Conservation (phyloP, 305 asterid genomes). For the Striga hermonthica region DNA sequence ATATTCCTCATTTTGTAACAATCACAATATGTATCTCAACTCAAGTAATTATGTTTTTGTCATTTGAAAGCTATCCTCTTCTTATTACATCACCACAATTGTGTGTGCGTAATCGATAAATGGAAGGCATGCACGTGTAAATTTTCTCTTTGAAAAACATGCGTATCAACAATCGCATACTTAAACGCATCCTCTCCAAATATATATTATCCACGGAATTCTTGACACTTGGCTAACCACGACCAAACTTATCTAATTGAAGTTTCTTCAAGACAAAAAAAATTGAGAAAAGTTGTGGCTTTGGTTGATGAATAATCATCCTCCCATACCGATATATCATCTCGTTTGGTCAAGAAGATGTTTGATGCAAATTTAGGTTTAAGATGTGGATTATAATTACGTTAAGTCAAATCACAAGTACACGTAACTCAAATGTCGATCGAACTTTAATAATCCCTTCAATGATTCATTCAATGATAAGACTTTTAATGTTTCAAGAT, state of each 20-base stretch:
- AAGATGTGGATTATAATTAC: constrained; percentile 4
- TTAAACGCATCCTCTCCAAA: constrained; percentile 14
- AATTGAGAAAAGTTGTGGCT: background rate
- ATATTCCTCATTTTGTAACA: background rate
- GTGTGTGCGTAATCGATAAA: background rate
- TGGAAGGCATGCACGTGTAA: background rate
- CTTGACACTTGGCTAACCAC: constrained; percentile 1
- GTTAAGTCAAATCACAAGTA: background rate
- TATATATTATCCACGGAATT: background rate
- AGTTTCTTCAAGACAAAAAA: background rate
- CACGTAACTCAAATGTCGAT: background rate
- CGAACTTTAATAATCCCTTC: background rate
- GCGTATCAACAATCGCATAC: background rate
- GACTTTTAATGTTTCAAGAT: background rate
- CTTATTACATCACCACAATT: background rate
- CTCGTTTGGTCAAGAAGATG: constrained; percentile 4
- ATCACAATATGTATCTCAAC: background rate
- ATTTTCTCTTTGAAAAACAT: background rate
- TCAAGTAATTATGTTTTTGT: background rate
- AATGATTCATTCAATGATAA: background rate
- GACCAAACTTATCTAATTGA: background rate
- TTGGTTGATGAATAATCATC: background rate
- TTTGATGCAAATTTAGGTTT: background rate
- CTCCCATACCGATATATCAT: background rate
- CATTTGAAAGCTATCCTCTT: background rate